Base-by-base conservation (phyloP, 2,329 filamentous ascomycete genomes). In the Reticulascus tulasneorum region DNA sequence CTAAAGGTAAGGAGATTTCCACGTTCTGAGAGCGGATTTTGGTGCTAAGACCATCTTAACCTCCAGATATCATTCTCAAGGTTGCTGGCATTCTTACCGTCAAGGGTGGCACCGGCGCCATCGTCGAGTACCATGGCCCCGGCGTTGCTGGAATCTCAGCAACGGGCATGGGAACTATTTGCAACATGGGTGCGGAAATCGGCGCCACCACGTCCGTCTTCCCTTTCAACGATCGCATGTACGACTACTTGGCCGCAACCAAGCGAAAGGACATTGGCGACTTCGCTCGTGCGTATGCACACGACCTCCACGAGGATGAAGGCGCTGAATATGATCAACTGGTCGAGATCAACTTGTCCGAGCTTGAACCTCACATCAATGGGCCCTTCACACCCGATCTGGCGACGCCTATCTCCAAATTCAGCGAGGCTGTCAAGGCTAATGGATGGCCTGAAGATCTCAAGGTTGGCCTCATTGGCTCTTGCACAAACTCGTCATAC, bases 331-430 rank as follows among this genome's bases (percentile, higher is more conserved):
- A 97, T 66, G 93, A 98, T 65, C 78, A 97, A 69, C 67, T 96
- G 50, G 88, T 97, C 56, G 91, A 96, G 71, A 87, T 98, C 69
- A 91, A 98, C 75, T 79, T 98, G 37, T 84, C 79, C 40, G 86
- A 91, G 67, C 84, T 98, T 31, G 93, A 98, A 75, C 93, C 93
- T 50, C 88, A 97, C 64, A 89, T 98, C 73, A 98, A 98, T 74
- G 93, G 93, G 49, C 93, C 93, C 48, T 97, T 97, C 79, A 98
- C 93, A 19, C 93, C 93, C 44, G 93, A 98, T 79, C 76, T 98
- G 69, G 90, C 89, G 37, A 97, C 93, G 7, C 93, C 93, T 33
- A 94, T 98, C 63, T 95, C 88, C 69, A 93, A 96, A 74, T 95
- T 97, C 73, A 88, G 86, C 68, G 84, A 94, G 58, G 87, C 88